Percentiles rank a stretch among this genome's conserved stretches.
Conservation (phyloP, 1,284 basidiomycete species). For the Cutaneotrichosporon arboriforme region DNA sequence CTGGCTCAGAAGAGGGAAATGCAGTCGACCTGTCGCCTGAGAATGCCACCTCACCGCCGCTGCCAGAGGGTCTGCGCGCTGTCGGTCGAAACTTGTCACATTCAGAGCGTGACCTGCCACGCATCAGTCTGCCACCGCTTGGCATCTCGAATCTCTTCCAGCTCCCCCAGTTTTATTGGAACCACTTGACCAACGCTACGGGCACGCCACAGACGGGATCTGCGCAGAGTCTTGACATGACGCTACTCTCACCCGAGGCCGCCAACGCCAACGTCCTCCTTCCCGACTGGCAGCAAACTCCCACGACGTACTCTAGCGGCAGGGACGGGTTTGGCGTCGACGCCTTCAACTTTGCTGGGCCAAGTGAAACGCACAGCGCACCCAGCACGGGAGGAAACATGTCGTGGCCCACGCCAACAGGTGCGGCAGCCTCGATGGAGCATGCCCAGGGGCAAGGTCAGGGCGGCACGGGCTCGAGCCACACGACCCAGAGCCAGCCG, state of each 20-base stretch:
- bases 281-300: neutral
- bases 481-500: neutral
- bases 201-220: neutral
- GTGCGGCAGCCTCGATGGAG: neutral
- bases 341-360: neutral
- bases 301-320: neutral
- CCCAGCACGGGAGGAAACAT: neutral
- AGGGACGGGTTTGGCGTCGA: neutral
- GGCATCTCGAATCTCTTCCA: constrained; percentile 25
- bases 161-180: constrained; percentile 39
- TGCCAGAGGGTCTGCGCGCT: constrained; percentile 14
- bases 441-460: too few relatives aligned
- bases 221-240: neutral
- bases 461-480: too few relatives aligned
- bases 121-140: constrained; percentile 1
- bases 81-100: constrained; percentile 19
- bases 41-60: neutral
- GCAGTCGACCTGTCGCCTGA: neutral
- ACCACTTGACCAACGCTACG: constrained; percentile 13
- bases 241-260: neutral
- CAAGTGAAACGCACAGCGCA: neutral
- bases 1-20: neutral
- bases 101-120: neutral
- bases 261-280: neutral
- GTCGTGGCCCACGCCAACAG: neutral